phyloP scores from a whole-genome alignment of 2,329 filamentous ascomycete species.

The Penicillium sp. region DNA sequence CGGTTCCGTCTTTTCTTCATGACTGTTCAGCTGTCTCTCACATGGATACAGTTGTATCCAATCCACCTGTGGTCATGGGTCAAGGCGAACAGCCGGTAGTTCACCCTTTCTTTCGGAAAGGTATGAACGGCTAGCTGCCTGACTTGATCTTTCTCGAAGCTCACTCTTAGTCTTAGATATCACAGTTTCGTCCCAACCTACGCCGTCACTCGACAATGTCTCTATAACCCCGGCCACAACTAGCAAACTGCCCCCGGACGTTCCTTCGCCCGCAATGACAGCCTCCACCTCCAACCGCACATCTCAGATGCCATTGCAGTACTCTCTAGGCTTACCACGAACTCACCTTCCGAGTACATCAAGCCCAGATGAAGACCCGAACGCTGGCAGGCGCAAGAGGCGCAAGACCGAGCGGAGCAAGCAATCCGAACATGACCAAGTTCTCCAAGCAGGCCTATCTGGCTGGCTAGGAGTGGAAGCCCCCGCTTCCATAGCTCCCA shows the following conservation, averaged over 20 bases:
- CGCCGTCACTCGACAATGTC: conserved; percentile 10
- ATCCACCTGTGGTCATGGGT: conserved; percentile 46
- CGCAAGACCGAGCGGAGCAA: conserved; percentile 38
- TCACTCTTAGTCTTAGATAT: conserved; percentile 28
- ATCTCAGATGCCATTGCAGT: conserved; percentile 6
- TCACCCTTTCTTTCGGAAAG: conserved; percentile 51
- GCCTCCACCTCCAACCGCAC: neutral
- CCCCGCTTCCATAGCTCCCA: too few species aligned
- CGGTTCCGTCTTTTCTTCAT: conserved; percentile 19
- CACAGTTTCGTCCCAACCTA: conserved; percentile 17
- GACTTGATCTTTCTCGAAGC: neutral
- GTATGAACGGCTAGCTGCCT: conserved; percentile 33
- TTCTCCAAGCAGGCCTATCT: conserved; percentile 21
- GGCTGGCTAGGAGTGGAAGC: conserved; percentile 22
- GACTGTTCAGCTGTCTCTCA: conserved; percentile 33
- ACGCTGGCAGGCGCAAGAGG: conserved; percentile 44
- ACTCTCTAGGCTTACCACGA: neutral
- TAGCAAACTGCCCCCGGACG: conserved; percentile 1
- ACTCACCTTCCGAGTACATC: neutral
- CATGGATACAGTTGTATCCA: conserved; percentile 35
- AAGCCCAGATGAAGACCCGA: conserved; percentile 39
- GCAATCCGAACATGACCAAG: conserved; percentile 13
- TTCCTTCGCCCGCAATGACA: neutral
- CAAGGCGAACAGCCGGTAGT: conserved; percentile 46
- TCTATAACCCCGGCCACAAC: neutral